phyloP scores from a whole-genome alignment of 148 eudicot species.

The Heliosperma pusillum region DNA sequence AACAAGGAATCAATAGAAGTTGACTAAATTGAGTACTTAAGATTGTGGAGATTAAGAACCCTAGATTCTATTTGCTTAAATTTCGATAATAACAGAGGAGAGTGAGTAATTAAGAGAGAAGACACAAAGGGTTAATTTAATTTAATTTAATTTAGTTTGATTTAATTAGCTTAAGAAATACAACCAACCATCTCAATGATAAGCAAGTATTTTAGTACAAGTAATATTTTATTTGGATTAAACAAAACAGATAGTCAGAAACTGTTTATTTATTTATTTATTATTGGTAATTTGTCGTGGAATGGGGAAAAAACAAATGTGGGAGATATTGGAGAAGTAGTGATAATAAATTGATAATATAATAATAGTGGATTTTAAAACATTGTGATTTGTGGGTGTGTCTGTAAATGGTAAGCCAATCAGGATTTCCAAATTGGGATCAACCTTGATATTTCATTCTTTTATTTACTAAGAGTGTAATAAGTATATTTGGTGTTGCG shows the following conservation, averaged over 20 bases:
- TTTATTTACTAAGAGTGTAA: background rate
- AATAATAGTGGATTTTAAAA: background rate
- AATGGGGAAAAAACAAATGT: background rate
- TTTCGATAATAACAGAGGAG: background rate
- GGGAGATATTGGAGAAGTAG: conserved; percentile 1
- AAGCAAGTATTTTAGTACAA: background rate
- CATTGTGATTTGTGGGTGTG: background rate
- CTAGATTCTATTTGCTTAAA: background rate
- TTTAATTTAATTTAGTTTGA: no score
- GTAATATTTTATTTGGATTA: background rate
- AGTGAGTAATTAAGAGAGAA: background rate
- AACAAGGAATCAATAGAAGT: background rate
- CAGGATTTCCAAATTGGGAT: conserved; percentile 4
- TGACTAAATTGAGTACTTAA: background rate
- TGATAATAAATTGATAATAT: background rate
- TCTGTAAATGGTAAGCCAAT: conserved; percentile 7
- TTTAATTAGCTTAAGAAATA: conserved; percentile 5
- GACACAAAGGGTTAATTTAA: background rate
- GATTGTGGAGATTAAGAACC: background rate
- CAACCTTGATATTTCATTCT: no score
- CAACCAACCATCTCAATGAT: background rate
- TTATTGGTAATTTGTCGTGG: background rate
- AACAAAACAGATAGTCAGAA: no score
- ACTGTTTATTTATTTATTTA: no score
- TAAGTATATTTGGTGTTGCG: background rate